Base-by-base conservation (phyloP, 164 flowering plant genomes). In the Brasenia schreberi region DNA sequence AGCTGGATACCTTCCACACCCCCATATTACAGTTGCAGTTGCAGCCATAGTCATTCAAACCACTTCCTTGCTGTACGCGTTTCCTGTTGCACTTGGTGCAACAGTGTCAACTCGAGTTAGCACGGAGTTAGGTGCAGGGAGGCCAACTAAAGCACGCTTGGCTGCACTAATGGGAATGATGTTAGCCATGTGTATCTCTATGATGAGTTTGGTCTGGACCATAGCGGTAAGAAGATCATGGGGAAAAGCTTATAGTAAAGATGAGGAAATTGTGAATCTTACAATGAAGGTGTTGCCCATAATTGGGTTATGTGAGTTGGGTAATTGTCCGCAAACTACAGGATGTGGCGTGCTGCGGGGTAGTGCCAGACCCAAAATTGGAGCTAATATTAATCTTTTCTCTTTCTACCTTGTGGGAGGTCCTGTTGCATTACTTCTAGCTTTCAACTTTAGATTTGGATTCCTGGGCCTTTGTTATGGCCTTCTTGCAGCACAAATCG, bases 241-340 rank as follows among this genome's bases (percentile, higher is more conserved):
- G 98, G 91, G 78, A 9, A 76, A 78, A 63, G 69, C 90, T 5
- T 93, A 90, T 83, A 88, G 96, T 2, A n/a, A 77, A 7, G 97
- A 93, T 69, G 43, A 0, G 1, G 82, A 84, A 9, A 84, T 91
- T 62, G 68, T 89, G 7, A 76, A 81, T 71, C 81, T 90, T 7
- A 79, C 91, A 1, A 72, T 71, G 69, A 69, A 70, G 0, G 88
- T 86, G 0, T 61, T 93, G 43, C 98, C 98, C 4, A 74, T 93
- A 43, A 83, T 93, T 18, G 98, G 98, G 19, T 58, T 85, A 5
- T 93, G 98, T 44, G 98, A 93, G 83, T 76, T 93, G 0, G 97
- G 86, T 0, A 93, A 93, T 68, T 90, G 97, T 66, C 97, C 98
- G 3, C 96, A 93, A 53, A 93, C 98, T 6, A 87, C 98, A 5